phyloP scores from a whole-genome alignment of 2,329 filamentous ascomycete genomes.

The Cryphonectria radicalis region DNA sequence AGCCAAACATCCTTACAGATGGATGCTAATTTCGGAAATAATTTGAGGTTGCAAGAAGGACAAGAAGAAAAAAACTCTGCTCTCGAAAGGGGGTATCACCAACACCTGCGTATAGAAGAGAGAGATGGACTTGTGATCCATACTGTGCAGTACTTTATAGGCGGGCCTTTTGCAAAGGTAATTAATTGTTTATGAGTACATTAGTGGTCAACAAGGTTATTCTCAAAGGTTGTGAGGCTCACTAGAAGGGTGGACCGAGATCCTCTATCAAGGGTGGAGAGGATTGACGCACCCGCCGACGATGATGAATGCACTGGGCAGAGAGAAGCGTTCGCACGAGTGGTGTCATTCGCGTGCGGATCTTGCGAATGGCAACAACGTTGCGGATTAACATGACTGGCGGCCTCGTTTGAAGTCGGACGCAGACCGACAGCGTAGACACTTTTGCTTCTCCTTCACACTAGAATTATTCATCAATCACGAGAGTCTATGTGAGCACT shows the following conservation, averaged over 20 bases:
- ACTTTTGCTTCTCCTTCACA: too few species aligned
- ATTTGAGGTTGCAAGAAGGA: background rate
- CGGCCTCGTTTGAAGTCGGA: background rate
- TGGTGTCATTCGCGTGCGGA: background rate
- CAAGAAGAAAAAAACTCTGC: background rate
- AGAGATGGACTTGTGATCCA: background rate
- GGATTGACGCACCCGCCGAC: background rate
- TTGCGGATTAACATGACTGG: background rate
- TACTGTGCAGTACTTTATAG: background rate
- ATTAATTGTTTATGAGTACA: background rate
- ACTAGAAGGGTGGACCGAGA: background rate
- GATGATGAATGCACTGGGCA: background rate
- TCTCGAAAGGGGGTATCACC: background rate
- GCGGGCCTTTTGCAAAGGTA: background rate
- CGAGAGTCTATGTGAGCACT: too few species aligned
- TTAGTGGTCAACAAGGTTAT: background rate
- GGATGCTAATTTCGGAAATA: slow-evolving; percentile 1
- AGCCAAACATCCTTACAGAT: background rate
- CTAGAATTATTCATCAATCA: too few species aligned
- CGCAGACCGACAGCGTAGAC: too few species aligned
- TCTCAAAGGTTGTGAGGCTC: background rate
- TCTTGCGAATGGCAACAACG: background rate
- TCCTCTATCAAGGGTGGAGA: background rate
- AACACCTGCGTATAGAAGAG: background rate
- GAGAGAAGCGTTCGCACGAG: background rate